Evolutionary conservation across 129 eudicot genomes (phyloP), one percentile per base, ranked within the genome.

Genomic region (Mikania micrantha): DNA sequence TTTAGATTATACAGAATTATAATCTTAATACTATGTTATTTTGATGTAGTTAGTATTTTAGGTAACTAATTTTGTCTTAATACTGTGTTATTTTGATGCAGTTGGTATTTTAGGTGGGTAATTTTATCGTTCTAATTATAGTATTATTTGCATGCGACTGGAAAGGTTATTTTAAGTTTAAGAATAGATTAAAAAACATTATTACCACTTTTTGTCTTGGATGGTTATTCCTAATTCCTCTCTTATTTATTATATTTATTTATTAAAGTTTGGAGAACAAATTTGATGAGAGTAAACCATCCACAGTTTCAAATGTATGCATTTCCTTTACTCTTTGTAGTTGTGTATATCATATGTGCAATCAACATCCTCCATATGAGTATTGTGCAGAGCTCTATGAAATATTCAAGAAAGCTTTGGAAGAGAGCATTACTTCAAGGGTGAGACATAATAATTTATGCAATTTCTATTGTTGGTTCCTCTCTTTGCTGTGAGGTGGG

Each of bases 341-440:
- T 73, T 82, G 91, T 74, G 82, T 82, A 69, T 85, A 85, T 52
- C 42, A 39, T 67, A 76, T 82, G 91, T 85, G 83, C 25, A 74
- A 70, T 64, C 87, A 84, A 50, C 71, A 29, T 28, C 69, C 77
- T 22, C 78, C 83, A 49, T 42, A 61, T 70, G 78, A 69, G 39
- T 76, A 69, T 59, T 66, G 83, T 48, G 34, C 17, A 70, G 66
- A 76, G 64, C 87, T 85, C 34, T 69, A 66, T 34, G 81, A 77
- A 36, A 32, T 81, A 15, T 82, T 60, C 61, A 39, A 61, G 72
- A 56, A 60, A 60, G 83, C 81, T 71, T 60, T 85, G 63, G 53
- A 67, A 40, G 87, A 79, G 74, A 41, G 83, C 61, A 85, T 85
- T 57, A 50, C 61, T 31, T 66, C 66, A 72, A 70, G 29, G 81